phyloP scores from a whole-genome alignment of 805 yeast species.

The Saccharomycopsis capsularis region DNA sequence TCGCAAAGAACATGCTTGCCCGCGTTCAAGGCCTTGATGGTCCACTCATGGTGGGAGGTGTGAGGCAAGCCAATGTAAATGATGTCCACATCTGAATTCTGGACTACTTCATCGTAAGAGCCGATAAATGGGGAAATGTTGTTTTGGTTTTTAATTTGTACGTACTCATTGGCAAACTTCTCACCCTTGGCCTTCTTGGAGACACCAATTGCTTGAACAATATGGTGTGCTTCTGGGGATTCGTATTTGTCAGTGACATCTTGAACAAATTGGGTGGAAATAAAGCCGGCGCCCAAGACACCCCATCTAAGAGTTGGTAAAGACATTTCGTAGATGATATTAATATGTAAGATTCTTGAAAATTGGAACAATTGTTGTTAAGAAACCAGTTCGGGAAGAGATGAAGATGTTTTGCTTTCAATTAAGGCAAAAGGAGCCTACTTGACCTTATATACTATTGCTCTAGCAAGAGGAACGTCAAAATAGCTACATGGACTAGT shows the following conservation, averaged over 20 bases:
- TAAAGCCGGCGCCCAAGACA: conserved; percentile 25
- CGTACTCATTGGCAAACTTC: conserved; percentile 15
- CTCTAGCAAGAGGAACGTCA: too few relatives aligned
- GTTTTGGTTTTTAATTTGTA: not conserved
- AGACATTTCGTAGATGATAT: not conserved
- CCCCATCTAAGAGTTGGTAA: conserved; percentile 19
- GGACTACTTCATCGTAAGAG: conserved; percentile 37
- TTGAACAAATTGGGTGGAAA: conserved; percentile 25
- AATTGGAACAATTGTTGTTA: too few relatives aligned
- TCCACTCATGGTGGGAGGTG: conserved; percentile 41
- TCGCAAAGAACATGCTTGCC: conserved; percentile 49
- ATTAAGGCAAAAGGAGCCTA: too few relatives aligned
- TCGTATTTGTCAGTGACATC: conserved; percentile 23
- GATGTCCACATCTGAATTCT: conserved; percentile 38
- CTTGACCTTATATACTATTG: too few relatives aligned
- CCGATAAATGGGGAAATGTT: conserved; percentile 2
- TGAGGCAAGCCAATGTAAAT: conserved; percentile 53
- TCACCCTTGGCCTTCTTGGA: conserved; percentile 21
- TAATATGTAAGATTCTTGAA: too few relatives aligned
- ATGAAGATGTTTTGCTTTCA: too few relatives aligned
- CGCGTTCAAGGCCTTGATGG: conserved; percentile 35
- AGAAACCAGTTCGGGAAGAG: too few relatives aligned
- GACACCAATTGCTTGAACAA: conserved; percentile 23
- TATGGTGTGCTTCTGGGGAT: conserved; percentile 19
- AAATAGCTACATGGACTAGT: too few relatives aligned